These are phyloP conservation scores for Fusarium bactridioides DNA, from an alignment of 2,329 filamentous ascomycete genomes.

Conservation along the genomic window DNA sequence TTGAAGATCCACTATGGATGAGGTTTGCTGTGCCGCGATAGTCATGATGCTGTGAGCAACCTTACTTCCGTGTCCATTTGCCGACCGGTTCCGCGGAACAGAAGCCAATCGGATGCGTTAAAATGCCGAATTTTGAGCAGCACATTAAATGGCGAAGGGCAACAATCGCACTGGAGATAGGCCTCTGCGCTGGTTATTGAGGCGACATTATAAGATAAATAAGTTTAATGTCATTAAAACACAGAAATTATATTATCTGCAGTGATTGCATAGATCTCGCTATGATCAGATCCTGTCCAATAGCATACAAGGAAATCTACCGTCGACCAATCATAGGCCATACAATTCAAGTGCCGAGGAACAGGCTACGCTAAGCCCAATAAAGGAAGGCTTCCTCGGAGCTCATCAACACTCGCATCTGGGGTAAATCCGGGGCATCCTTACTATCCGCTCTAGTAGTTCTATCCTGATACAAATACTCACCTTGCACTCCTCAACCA, in stretches of 20 bases:
- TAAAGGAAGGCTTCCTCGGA: slow-evolving; percentile 10
- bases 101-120: slow-evolving; percentile 6
- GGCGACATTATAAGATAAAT: too few relatives aligned
- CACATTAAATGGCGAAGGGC: neutral
- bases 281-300: neutral
- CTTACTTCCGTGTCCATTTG: neutral
- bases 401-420: neutral
- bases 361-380: neutral
- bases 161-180: too few relatives aligned
- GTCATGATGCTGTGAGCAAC: too few relatives aligned
- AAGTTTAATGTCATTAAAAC: fast-evolving
- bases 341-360: neutral
- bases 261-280: neutral
- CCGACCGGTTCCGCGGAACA: slow-evolving; percentile 6
- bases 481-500: neutral
- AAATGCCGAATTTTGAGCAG: neutral
- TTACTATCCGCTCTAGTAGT: neutral
- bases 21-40: too few relatives aligned
- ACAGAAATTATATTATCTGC: fast-evolving
- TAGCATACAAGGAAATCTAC: fast-evolving
- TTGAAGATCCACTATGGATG: too few relatives aligned
- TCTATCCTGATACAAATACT: slow-evolving; percentile 6
- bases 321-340: neutral
- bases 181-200: too few relatives aligned
- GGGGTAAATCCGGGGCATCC: slow-evolving; percentile 11